Evolutionary conservation across 2,329 filamentous ascomycete species (phyloP).

Genomic region (Niveomyces coronatus): DNA sequence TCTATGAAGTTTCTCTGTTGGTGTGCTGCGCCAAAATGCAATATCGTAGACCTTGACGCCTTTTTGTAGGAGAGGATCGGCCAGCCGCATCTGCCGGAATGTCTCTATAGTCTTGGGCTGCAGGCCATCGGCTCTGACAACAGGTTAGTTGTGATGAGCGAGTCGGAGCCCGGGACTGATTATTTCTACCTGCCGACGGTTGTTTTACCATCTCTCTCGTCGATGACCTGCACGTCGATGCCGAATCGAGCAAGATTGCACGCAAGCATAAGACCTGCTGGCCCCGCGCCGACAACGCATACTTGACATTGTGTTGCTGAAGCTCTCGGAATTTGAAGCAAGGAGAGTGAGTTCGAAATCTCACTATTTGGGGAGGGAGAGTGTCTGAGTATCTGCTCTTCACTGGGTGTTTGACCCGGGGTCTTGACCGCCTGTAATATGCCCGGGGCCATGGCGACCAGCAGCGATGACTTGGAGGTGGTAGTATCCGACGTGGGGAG

Average conservation of each 20-base stretch:
- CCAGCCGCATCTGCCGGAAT: conserved; percentile 61
- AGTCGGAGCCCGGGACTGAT: background rate
- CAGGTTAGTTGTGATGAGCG: conserved; percentile 1
- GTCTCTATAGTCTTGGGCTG: conserved; percentile 75
- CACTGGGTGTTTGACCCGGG: conserved; percentile 11
- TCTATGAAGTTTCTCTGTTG: conserved; percentile 42
- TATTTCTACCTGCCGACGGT: conserved; percentile 43
- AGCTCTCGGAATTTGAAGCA: conserved; percentile 37
- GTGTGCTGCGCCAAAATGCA: conserved; percentile 55
- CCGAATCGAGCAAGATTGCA: conserved; percentile 52
- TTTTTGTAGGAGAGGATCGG: conserved; percentile 54
- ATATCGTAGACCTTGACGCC: conserved; percentile 67
- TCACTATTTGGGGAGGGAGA: conserved; percentile 20
- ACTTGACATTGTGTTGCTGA: conserved; percentile 35
- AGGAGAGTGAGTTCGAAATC: conserved; percentile 35
- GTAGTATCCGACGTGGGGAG: no score
- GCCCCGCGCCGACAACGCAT: conserved; percentile 45
- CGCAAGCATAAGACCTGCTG: conserved; percentile 45
- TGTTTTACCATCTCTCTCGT: conserved; percentile 59
- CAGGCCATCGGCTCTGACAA: conserved; percentile 53
- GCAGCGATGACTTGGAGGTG: no score
- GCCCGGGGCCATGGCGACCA: conserved; percentile 14
- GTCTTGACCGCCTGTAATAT: conserved; percentile 4
- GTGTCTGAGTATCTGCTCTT: conserved; percentile 10
- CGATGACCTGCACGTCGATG: conserved; percentile 54